Conservation (phyloP, 306 rosid genomes). For the Cucumis hystrix region DNA sequence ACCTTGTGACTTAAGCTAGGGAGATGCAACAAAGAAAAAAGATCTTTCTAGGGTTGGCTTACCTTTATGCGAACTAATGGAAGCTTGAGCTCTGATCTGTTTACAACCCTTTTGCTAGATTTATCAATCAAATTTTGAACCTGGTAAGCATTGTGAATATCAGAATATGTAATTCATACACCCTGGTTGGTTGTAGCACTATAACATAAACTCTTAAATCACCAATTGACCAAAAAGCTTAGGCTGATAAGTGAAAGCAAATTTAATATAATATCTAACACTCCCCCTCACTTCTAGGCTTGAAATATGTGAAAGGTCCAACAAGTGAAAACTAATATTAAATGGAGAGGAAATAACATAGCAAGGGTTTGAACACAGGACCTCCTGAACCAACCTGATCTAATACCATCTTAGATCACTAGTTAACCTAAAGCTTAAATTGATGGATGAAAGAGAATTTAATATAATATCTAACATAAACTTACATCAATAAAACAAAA, state of each 20-base stretch:
- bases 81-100: constrained; percentile 57
- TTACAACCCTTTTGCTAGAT: constrained; percentile 42
- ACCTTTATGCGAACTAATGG: constrained; percentile 93
- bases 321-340: too few species aligned
- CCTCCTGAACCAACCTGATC: too few species aligned
- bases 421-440: too few species aligned
- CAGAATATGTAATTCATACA: neutral
- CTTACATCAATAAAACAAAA: neutral
- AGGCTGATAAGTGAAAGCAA: too few species aligned
- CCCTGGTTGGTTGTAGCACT: neutral
- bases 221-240: too few species aligned
- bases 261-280: too few species aligned
- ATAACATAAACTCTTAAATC: neutral
- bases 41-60: neutral
- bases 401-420: too few species aligned
- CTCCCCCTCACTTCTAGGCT: too few species aligned
- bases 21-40: neutral
- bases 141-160: constrained; percentile 25
- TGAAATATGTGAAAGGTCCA: too few species aligned
- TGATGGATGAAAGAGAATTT: too few species aligned
- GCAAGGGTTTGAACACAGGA: too few species aligned
- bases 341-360: too few species aligned
- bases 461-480: neutral
- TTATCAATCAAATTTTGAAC: constrained; percentile 62
- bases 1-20: neutral